Evolutionary conservation across 164 flowering plant genomes (phyloP).

Genomic region (Aristolochia fimbriata): DNA sequence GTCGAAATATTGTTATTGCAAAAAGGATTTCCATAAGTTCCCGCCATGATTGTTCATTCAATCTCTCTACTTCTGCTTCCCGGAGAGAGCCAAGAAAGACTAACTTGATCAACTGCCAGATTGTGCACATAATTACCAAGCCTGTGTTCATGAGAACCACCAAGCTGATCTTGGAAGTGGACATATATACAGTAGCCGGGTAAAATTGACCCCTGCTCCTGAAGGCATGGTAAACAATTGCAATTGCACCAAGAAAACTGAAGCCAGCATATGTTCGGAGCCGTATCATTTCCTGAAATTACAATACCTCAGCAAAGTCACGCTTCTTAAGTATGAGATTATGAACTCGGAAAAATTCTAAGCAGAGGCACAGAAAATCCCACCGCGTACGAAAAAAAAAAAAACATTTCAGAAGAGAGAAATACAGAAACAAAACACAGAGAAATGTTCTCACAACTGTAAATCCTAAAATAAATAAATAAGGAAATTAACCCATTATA

Average conservation of each 20-base stretch:
- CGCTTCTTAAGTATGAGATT: too few relatives aligned
- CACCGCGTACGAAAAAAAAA: too few relatives aligned
- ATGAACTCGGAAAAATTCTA: too few relatives aligned
- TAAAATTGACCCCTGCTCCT: constrained; percentile 86
- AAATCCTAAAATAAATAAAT: too few relatives aligned
- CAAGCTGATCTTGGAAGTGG: constrained; percentile 87
- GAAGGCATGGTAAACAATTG: constrained; percentile 81
- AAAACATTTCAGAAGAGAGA: too few relatives aligned
- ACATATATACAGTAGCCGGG: constrained; percentile 84
- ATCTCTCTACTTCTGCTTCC: constrained; percentile 97
- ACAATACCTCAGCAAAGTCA: neutral
- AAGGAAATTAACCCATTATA: too few relatives aligned
- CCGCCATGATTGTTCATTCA: constrained; percentile 97
- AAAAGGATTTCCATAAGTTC: constrained; percentile 97
- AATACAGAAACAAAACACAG: too few relatives aligned
- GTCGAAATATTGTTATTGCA: constrained; percentile 91
- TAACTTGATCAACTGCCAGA: constrained; percentile 73
- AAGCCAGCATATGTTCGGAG: constrained; percentile 70
- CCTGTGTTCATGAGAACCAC: constrained; percentile 93
- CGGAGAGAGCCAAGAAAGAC: constrained; percentile 83
- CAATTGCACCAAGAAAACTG: constrained; percentile 59
- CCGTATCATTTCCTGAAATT: constrained; percentile 51
- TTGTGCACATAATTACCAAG: constrained; percentile 72
- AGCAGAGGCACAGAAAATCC: too few relatives aligned
- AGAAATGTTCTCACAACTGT: too few relatives aligned